phyloP scores from a whole-genome alignment of 768 basidiomycete genomes.

The Naematelia encephala region DNA sequence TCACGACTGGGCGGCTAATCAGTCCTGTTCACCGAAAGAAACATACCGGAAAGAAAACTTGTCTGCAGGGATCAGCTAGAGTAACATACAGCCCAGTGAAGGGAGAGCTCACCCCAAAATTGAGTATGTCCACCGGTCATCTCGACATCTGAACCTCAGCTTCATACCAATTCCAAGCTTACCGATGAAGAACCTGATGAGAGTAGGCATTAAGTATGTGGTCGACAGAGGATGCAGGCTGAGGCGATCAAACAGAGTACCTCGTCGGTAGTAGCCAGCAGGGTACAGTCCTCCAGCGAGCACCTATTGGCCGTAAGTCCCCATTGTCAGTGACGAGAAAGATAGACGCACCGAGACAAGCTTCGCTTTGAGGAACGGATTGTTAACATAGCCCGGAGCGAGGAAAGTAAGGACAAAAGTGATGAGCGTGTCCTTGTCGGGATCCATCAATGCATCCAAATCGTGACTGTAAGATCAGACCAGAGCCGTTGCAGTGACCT shows the following conservation, averaged over 20 bases:
- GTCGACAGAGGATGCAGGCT: conserved; percentile 81
- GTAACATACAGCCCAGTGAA: not conserved
- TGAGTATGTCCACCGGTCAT: conserved; percentile 96
- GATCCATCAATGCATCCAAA: conserved; percentile 75
- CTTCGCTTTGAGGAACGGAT: conserved; percentile 94
- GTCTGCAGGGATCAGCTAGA: conserved; percentile 11
- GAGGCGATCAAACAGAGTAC: conserved; percentile 72
- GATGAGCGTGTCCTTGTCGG: conserved; percentile 81
- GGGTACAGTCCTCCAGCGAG: conserved; percentile 46
- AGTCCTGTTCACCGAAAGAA: not conserved
- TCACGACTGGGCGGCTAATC: conserved; percentile 58
- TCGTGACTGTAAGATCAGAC: conserved; percentile 35
- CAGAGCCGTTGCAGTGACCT: conserved; percentile 31
- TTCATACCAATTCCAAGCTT: conserved; percentile 27
- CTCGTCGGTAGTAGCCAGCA: conserved; percentile 47
- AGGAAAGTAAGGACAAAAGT: conserved; percentile 87
- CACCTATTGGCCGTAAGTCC: conserved; percentile 29
- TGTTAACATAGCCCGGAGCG: conserved; percentile 97
- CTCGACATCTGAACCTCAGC: conserved; percentile 72
- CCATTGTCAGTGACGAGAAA: not conserved
- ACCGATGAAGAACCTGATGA: conserved; percentile 96
- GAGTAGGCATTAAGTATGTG: conserved; percentile 80
- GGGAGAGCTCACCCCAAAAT: conserved; percentile 84
- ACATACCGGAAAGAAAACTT: conserved; percentile 27
- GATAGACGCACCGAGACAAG: conserved; percentile 72